phyloP scores from a whole-genome alignment of 1,284 basidiomycete species.

The Cryptococcus deneoformans region DNA sequence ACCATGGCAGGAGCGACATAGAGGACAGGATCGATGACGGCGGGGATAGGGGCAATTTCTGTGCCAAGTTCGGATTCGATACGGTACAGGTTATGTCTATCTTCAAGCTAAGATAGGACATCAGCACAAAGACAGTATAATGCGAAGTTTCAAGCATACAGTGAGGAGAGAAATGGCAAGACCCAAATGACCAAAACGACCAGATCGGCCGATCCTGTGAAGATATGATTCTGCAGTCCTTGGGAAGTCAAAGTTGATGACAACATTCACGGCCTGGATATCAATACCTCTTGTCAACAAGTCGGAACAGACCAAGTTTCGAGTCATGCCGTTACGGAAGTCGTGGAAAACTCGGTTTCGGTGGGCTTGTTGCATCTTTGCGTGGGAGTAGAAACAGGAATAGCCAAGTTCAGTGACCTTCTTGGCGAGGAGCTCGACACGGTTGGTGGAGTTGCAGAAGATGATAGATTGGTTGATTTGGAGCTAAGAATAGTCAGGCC shows the following conservation, averaged over 20 bases:
- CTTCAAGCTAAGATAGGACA: constrained; percentile 65
- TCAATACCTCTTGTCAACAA: constrained; percentile 98
- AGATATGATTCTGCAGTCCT: constrained; percentile 99
- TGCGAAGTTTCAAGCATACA: constrained; percentile 18
- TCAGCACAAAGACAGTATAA: constrained; percentile 7
- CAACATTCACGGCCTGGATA: constrained; percentile 99
- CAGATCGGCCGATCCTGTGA: constrained; percentile 84
- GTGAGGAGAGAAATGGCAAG: constrained; percentile 95
- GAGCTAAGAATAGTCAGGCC: constrained; percentile 57
- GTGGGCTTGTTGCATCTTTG: constrained; percentile 98
- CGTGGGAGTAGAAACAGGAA: constrained; percentile 99
- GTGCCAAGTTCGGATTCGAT: constrained; percentile 99
- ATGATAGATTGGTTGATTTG: constrained; percentile 99
- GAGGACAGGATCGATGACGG: constrained; percentile 84
- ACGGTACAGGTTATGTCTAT: constrained; percentile 94
- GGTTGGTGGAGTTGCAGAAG: constrained; percentile 99
- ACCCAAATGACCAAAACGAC: constrained; percentile 95
- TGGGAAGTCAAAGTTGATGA: constrained; percentile 99
- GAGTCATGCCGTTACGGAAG: constrained; percentile 96
- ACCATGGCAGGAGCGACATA: constrained; percentile 66
- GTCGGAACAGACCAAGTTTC: constrained; percentile 96
- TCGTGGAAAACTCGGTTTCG: constrained; percentile 99
- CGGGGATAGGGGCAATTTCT: constrained; percentile 95
- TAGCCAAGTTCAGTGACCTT: constrained; percentile 99
- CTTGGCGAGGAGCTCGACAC: constrained; percentile 97